Evolutionary conservation across 192 early-diverging fungal genomes (phyloP), one percentile per base, ranked within the genome.

Genomic region (Dissophora ornata): DNA sequence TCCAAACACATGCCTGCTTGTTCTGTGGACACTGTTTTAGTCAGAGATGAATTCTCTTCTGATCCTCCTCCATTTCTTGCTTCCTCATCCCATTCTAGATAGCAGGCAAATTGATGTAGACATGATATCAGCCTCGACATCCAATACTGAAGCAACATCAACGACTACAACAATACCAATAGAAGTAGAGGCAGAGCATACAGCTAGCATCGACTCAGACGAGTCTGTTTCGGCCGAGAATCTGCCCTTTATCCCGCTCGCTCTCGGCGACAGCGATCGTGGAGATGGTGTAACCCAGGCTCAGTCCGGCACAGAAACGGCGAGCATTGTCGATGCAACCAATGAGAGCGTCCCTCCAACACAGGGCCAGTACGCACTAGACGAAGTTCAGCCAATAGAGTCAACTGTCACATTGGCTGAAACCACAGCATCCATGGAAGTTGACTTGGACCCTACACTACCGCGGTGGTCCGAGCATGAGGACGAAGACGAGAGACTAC

Each of bases 211-310:
- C n/a, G n/a, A n/a, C n/a, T n/a, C n/a, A n/a, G n/a, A n/a, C n/a
- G n/a, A n/a, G n/a, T n/a, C n/a, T n/a, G n/a, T n/a, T n/a, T n/a
- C 6, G 36, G 13, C 36, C 36, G 44, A 45, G 18, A 16, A 45
- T 45, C 18, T 16, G 18, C 44, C 9, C 10, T 4, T n/a, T 6
- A 12, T n/a, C 9, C 19, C 40, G 4, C 15, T 44, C 33, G 50
- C 51, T n/a, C 51, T 22, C 19, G 29, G 21, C 40, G 13, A 21
- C 26, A 34, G 15, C 40, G 26, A 28, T 15, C 40, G 34, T 18
- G 34, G 32, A 21, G 51, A 53, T 53, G 29, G 50, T 64, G 50
- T 45, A 44, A 42, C 51, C n/a, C 50, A 64, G 41, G 50, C n/a
- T 46, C 62, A 13, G 22, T 19, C 26, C 30, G 51, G 52, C 19